Percentiles rank a stretch among this genome's conserved stretches.
Conservation (phyloP, 2,329 filamentous ascomycete genomes). For the Ophiocordyceps unilateralis region DNA sequence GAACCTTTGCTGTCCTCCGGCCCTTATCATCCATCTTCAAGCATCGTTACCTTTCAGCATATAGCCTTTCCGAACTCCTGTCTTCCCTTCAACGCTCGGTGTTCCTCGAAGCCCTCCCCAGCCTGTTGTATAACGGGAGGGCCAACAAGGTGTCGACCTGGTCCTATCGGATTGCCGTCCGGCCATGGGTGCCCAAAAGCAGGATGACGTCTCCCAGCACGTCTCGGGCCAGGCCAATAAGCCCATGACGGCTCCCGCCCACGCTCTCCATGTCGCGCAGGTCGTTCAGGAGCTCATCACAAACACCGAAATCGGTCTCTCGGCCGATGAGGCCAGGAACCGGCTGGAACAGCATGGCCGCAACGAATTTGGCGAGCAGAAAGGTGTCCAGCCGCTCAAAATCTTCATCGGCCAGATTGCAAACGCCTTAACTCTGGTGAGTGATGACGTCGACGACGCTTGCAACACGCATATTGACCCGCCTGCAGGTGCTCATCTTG, state of each 20-base stretch:
- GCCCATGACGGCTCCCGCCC: slow-evolving; percentile 43
- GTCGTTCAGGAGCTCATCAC: slow-evolving; percentile 37
- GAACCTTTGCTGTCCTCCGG: background rate
- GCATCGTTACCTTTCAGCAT: background rate
- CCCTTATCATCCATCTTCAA: background rate
- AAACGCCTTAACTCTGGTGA: slow-evolving; percentile 51
- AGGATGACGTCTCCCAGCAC: slow-evolving; percentile 8
- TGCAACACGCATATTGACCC: background rate
- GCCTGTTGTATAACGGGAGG: no score
- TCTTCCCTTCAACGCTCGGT: background rate
- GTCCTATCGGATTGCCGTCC: background rate
- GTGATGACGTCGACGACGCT: slow-evolving; percentile 1
- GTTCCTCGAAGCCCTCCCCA: background rate
- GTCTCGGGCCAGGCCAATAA: slow-evolving; percentile 25
- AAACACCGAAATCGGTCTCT: slow-evolving; percentile 39
- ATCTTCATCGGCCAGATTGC: slow-evolving; percentile 49
- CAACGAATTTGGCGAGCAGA: slow-evolving; percentile 45
- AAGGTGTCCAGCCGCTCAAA: slow-evolving; percentile 41
- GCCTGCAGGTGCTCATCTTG: slow-evolving; percentile 28
- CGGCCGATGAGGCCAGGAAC: slow-evolving; percentile 30
- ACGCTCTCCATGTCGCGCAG: slow-evolving; percentile 36
- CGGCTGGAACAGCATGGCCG: slow-evolving; percentile 39
- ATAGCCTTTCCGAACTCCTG: background rate
- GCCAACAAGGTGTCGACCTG: background rate
- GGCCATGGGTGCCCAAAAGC: slow-evolving; percentile 9